Percentiles rank a stretch among this genome's conserved stretches.
phyloP scores from a whole-genome alignment of 2,329 filamentous ascomycete species.

The Trichophyton simii region DNA sequence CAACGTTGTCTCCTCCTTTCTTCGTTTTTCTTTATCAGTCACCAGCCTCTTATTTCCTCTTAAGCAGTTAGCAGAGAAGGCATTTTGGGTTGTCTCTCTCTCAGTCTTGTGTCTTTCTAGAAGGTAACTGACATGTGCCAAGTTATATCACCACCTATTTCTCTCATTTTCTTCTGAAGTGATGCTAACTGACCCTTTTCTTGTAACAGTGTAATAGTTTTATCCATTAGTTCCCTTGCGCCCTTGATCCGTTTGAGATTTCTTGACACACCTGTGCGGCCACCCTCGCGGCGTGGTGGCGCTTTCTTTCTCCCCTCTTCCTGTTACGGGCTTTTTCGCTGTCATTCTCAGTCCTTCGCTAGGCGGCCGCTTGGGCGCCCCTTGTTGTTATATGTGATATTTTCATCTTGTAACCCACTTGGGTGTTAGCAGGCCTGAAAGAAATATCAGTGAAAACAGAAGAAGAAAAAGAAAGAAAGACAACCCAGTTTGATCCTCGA shows the following conservation, averaged over 20 bases:
- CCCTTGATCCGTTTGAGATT: background rate
- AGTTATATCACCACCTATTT: background rate
- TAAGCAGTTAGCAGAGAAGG: background rate
- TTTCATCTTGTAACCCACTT: constrained; percentile 3
- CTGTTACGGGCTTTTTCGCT: background rate
- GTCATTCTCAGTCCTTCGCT: background rate
- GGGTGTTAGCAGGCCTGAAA: constrained; percentile 2
- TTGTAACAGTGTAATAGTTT: background rate
- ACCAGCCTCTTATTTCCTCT: background rate
- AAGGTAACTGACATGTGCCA: background rate
- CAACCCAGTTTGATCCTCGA: constrained; percentile 2
- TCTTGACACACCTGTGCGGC: background rate
- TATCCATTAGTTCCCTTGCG: background rate
- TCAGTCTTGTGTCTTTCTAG: background rate
- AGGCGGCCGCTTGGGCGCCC: background rate
- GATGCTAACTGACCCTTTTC: background rate
- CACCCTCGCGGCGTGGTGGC: background rate
- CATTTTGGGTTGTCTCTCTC: background rate
- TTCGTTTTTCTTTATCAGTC: background rate
- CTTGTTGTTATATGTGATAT: constrained; percentile 4
- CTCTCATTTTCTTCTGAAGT: background rate
- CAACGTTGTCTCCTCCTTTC: background rate
- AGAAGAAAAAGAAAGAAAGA: background rate
- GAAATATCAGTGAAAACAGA: background rate
- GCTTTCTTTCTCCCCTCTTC: background rate